phyloP scores from a whole-genome alignment of 164 flowering plant species.

The Taxillus chinensis region DNA sequence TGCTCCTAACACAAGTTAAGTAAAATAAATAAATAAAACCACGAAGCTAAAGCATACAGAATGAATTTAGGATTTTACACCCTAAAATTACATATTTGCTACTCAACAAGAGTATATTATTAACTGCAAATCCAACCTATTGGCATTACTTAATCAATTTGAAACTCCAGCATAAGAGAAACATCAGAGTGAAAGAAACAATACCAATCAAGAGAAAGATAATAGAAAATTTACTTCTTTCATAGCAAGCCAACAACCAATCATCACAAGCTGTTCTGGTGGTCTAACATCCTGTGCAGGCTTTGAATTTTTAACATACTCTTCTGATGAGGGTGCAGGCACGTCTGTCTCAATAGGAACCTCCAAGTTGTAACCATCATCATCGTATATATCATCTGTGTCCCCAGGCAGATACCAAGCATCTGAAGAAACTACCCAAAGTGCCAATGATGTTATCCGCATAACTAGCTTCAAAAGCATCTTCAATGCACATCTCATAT shows the following conservation, averaged over 20 bases:
- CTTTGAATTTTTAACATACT: slow-evolving; percentile 21
- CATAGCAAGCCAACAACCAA: slow-evolving; percentile 99
- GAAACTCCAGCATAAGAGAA: neutral
- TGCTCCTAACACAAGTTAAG: neutral
- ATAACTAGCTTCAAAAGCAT: slow-evolving; percentile 63
- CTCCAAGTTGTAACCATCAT: slow-evolving; percentile 41
- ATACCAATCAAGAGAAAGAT: neutral
- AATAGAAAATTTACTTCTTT: slow-evolving; percentile 61
- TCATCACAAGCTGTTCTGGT: slow-evolving; percentile 86
- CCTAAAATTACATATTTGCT: neutral
- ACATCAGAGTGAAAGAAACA: neutral
- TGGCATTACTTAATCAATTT: neutral
- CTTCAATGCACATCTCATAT: slow-evolving; percentile 57
- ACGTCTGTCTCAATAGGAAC: slow-evolving; percentile 26
- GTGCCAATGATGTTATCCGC: slow-evolving; percentile 85
- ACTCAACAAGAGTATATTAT: neutral
- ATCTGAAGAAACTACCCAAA: slow-evolving; percentile 96
- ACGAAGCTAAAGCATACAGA: neutral
- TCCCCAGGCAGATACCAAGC: slow-evolving; percentile 91
- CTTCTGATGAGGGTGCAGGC: slow-evolving; percentile 17
- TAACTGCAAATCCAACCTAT: neutral
- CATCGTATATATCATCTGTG: slow-evolving; percentile 61
- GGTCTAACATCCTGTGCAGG: slow-evolving; percentile 25
- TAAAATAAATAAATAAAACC: neutral
- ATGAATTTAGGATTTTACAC: neutral